Conservation (phyloP, 176 grass and related monocot genomes). For the Puya raimondii region DNA sequence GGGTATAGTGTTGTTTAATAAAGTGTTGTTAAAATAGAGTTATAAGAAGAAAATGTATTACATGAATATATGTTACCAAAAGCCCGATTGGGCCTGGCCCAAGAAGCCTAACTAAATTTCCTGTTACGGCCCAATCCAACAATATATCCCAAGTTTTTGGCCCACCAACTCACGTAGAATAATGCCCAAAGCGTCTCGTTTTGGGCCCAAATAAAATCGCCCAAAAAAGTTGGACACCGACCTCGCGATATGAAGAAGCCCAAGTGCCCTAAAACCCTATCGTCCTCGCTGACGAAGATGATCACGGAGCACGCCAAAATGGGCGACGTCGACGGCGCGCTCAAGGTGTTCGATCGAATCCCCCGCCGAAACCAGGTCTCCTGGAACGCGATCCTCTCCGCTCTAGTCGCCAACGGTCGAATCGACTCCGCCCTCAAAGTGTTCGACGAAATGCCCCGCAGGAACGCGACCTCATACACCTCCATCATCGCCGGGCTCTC, state of each 20-base stretch:
- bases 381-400: slow-evolving; percentile 39
- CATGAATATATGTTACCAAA: too few species aligned
- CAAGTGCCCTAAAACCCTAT: slow-evolving; percentile 1
- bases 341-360: slow-evolving; percentile 51
- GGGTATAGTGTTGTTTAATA: too few species aligned
- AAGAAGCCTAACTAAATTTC: too few species aligned
- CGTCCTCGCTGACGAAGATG: slow-evolving; percentile 9
- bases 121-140: too few species aligned
- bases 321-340: slow-evolving; percentile 23
- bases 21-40: too few species aligned
- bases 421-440: slow-evolving; percentile 24
- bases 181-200: neutral
- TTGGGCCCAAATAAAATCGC: neutral
- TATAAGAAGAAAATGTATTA: too few species aligned
- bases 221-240: neutral
- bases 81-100: too few species aligned
- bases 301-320: slow-evolving; percentile 11
- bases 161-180: too few species aligned
- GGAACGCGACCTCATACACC: slow-evolving; percentile 45
- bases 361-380: slow-evolving; percentile 44
- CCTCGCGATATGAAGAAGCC: neutral
- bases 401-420: slow-evolving; percentile 26
- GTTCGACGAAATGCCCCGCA: slow-evolving; percentile 37
- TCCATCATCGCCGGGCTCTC: slow-evolving; percentile 43
- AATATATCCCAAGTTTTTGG: too few species aligned